Evolutionary conservation across 331 rosid species (phyloP), one percentile per base, ranked within the genome.

Genomic region (Prunus yedoensis): DNA sequence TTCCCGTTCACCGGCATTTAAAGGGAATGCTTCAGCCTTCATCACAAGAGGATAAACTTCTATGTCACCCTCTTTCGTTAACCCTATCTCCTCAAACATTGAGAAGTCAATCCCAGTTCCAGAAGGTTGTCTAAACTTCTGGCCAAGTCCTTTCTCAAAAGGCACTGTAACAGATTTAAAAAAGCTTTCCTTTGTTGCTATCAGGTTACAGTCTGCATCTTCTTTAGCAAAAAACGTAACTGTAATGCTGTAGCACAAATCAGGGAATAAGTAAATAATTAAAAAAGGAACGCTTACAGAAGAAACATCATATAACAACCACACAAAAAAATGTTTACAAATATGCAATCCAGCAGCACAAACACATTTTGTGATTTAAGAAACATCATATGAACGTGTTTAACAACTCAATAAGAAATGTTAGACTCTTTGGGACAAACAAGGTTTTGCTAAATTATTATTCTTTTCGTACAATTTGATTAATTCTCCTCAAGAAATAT

Each of bases 11-110:
- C 73, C 73, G 10, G 35, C 54, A 66, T 59, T 77, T 54, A 61
- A 30, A 2, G 78, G 60, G 3, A 14, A 67, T 60, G 83, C 69
- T 71, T 86, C 84, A 41, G 89, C 87, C 86, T 83, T 83, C 82
- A 86, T 67, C 78, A 70, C 80, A 63, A 86, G 87, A 80, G 89
- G 89, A 81, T 86, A 86, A 68, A 86, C 73, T 59, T 86, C 83
- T 3, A 25, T 5, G 1, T 71, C 83, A 21, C 78, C 77, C 74
- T 77, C 77, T 38, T 81, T 81, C 1, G 47, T 75, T 41, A 83
- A 45, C 70, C 79, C 85, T 8, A 73, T 20, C 66, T 78, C 78
- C 38, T 75, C 82, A 17, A 80, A 67, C 78, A 41, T 52, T 28
- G 85, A 83, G 79, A 86, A 75, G 67, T 83, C 84, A 18, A 86